These are phyloP conservation scores for Botrytis aclada DNA, from an alignment of 2,329 filamentous ascomycete genomes.

Conservation along the genomic window DNA sequence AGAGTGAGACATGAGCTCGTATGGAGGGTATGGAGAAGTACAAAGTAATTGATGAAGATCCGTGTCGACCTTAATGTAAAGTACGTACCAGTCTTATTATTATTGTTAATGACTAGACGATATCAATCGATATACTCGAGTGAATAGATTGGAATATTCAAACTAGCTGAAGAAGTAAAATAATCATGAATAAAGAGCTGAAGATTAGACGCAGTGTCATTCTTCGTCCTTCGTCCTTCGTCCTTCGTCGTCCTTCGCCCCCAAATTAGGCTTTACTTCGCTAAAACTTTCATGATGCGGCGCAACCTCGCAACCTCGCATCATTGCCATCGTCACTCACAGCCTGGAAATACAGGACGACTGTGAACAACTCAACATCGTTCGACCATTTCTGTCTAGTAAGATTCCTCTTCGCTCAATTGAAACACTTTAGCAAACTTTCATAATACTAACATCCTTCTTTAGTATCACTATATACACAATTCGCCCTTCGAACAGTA, in stretches of 20 bases:
- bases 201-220: neutral
- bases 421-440: neutral
- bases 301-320: neutral
- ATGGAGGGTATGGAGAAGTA: neutral
- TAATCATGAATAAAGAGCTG: neutral
- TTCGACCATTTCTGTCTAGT: neutral
- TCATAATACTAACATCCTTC: neutral
- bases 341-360: neutral
- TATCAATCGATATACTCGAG: neutral
- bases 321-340: neutral
- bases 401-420: neutral
- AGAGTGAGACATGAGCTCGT: slow-evolving; percentile 12
- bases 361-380: no score
- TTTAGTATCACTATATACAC: neutral
- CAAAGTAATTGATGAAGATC: neutral
- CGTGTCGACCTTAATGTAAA: neutral
- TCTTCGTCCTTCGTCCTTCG: no score
- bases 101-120: neutral
- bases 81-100: no score
- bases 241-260: neutral
- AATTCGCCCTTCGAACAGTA: neutral
- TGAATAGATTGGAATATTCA: neutral
- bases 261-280: neutral
- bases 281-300: neutral
- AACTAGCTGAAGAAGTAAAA: neutral